phyloP scores from a whole-genome alignment of 129 eudicot genomes.

The Oenanthe sinensis region DNA sequence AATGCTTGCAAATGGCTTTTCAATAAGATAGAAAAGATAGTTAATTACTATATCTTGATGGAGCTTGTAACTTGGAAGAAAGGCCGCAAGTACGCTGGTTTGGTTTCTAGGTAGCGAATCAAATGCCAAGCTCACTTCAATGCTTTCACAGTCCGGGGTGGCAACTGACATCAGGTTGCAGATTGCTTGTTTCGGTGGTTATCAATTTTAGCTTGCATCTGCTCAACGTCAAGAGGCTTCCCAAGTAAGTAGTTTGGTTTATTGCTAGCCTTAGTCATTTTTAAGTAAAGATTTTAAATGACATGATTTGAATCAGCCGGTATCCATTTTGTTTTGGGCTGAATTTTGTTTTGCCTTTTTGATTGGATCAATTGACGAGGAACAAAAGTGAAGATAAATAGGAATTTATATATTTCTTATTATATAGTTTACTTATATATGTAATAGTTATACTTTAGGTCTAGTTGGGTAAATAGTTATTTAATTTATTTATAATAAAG shows the following conservation, averaged over 20 bases:
- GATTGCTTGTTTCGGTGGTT: background rate
- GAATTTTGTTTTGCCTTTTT: background rate
- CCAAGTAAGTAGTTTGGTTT: background rate
- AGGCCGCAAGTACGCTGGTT: background rate
- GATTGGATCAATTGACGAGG: too few relatives aligned
- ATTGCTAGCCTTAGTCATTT: background rate
- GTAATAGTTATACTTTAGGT: too few relatives aligned
- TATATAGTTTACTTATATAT: too few relatives aligned
- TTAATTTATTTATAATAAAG: too few relatives aligned
- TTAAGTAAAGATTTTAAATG: background rate
- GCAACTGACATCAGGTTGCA: background rate
- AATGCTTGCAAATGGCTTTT: background rate
- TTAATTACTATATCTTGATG: background rate
- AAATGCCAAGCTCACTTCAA: background rate
- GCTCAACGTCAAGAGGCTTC: background rate
- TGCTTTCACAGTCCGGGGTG: background rate
- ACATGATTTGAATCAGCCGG: background rate
- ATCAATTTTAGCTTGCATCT: background rate
- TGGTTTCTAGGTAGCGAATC: background rate
- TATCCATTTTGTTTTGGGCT: background rate
- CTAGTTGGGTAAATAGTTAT: too few relatives aligned
- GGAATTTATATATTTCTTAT: too few relatives aligned
- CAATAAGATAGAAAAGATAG: background rate
- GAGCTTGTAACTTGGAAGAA: slow-evolving; percentile 4
- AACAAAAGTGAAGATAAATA: too few relatives aligned